Base-by-base conservation (phyloP, 2,329 filamentous ascomycete species). In the Pseudogymnoascus sp. region DNA sequence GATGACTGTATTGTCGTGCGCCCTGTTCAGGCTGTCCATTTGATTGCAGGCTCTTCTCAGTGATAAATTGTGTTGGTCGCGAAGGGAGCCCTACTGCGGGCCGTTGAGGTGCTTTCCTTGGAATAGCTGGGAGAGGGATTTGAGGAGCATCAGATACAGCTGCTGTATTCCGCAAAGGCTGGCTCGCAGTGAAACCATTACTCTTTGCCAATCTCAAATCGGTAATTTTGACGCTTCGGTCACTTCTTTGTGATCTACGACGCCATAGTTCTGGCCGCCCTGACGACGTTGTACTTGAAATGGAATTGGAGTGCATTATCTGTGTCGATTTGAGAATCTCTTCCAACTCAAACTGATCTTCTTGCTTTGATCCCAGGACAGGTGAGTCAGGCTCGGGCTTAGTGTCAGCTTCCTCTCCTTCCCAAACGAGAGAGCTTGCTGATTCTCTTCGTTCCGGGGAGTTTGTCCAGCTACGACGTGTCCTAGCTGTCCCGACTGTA, bases 151-250 rank as follows among this genome's bases (percentile, higher is more conserved):
- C 50, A 56, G 50, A 56, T 16, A 16, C 50, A 16, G 50, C 50
- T n/a, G n/a, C 28, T 33, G 28, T 22, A 14, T 56, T 33, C 62
- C 62, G 33, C 22, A 59, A 50, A 56, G 69, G 67, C 46, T 68
- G 68, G 40, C 63, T 68, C 7, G 68, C 68, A 2, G 72, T 73
- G 26, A 70, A 71, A 11, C 72, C 71, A 68, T 74, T 73, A 63
- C 68, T 70, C 43, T 68, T 67, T 40, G 68, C 56, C 28, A 73
- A 66, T 35, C 71, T 72, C 31, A 74, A 65, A 26, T 72, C 68
- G 10, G 69, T 50, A 63, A 73, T 68, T 14, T 43, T 59, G 7
- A 72, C 65, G 33, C 67, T 69, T 26, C 64, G 69, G 6, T 71
- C 69, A 26, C 68, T 68, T 41, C 64, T 68, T n/a, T 64, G 63